Percentiles rank a stretch among this genome's conserved stretches.
phyloP scores from a whole-genome alignment of 2,329 filamentous ascomycete genomes.

The Clonostachys chloroleuca region DNA sequence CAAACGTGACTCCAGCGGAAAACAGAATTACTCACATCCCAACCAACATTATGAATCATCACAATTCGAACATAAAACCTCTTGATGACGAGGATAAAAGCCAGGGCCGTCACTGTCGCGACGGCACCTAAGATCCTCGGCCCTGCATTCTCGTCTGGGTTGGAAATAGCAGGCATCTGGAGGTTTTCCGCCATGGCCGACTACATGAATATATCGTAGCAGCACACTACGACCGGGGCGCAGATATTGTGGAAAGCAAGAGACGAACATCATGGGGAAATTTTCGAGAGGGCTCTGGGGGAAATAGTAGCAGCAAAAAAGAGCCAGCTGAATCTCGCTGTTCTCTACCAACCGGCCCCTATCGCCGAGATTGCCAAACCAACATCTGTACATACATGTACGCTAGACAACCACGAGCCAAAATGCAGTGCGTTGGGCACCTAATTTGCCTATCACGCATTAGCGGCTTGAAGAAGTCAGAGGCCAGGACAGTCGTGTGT shows the following conservation, averaged over 20 bases:
- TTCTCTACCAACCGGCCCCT: too few relatives aligned
- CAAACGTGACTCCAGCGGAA: too few relatives aligned
- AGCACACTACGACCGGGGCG: too few relatives aligned
- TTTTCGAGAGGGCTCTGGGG: too few relatives aligned
- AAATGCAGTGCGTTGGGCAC: too few relatives aligned
- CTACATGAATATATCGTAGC: not conserved
- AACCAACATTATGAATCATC: slow-evolving; percentile 40
- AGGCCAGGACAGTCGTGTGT: too few relatives aligned
- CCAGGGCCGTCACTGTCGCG: slow-evolving; percentile 25
- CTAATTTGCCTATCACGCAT: too few relatives aligned
- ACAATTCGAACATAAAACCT: slow-evolving; percentile 38
- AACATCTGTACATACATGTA: not conserved
- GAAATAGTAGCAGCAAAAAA: too few relatives aligned
- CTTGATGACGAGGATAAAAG: slow-evolving; percentile 29
- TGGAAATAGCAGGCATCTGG: slow-evolving; percentile 12
- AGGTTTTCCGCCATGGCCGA: slow-evolving; percentile 10
- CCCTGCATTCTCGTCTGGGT: slow-evolving; percentile 26
- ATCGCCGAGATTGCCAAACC: too few relatives aligned
- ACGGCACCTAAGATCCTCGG: slow-evolving; percentile 32
- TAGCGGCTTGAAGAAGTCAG: too few relatives aligned
- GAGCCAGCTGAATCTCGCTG: too few relatives aligned
- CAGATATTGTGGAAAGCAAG: slow-evolving; percentile 8
- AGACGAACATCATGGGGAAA: slow-evolving; percentile 11
- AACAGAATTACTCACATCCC: slow-evolving; percentile 31
- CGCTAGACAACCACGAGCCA: too few relatives aligned